Conservation (phyloP, 768 basidiomycete genomes). For the Sistotremastrum suecicum region DNA sequence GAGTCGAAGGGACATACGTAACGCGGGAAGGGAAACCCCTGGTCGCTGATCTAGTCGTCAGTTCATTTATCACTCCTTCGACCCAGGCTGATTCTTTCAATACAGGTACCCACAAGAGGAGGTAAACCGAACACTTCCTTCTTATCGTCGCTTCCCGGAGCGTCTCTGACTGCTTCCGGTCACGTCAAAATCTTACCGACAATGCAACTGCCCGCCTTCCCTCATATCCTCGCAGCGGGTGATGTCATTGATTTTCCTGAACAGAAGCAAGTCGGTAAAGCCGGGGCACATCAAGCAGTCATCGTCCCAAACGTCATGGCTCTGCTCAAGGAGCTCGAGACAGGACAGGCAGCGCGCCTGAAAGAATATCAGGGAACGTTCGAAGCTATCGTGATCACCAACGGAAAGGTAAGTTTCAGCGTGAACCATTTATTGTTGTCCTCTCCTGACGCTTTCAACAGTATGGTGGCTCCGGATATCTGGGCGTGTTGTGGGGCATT, state of each 20-base stretch:
- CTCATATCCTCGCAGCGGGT: conserved; percentile 49
- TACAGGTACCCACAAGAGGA: conserved; percentile 3
- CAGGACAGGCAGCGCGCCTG: background rate
- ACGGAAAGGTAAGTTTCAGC: conserved; percentile 30
- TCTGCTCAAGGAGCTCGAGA: background rate
- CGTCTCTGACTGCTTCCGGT: conserved; percentile 20
- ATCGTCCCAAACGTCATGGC: conserved; percentile 6
- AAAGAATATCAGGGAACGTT: conserved; percentile 33
- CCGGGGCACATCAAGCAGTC: conserved; percentile 20
- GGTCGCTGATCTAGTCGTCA: too few species aligned
- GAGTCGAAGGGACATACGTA: too few species aligned
- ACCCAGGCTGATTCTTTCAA: too few species aligned
- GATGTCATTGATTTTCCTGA: conserved; percentile 52
- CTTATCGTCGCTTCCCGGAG: conserved; percentile 27
- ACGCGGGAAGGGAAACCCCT: too few species aligned
- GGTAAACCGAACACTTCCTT: conserved; percentile 34
- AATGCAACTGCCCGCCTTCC: conserved; percentile 36
- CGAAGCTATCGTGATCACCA: conserved; percentile 41
- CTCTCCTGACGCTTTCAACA: conserved; percentile 2
- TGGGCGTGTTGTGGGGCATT: conserved; percentile 17
- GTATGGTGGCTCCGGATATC: conserved; percentile 16
- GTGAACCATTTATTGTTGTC: background rate
- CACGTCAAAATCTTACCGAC: conserved; percentile 41
- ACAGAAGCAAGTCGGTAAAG: conserved; percentile 46
- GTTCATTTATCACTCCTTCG: too few species aligned